phyloP scores from a whole-genome alignment of 768 basidiomycete genomes.

The Calocybe indica region DNA sequence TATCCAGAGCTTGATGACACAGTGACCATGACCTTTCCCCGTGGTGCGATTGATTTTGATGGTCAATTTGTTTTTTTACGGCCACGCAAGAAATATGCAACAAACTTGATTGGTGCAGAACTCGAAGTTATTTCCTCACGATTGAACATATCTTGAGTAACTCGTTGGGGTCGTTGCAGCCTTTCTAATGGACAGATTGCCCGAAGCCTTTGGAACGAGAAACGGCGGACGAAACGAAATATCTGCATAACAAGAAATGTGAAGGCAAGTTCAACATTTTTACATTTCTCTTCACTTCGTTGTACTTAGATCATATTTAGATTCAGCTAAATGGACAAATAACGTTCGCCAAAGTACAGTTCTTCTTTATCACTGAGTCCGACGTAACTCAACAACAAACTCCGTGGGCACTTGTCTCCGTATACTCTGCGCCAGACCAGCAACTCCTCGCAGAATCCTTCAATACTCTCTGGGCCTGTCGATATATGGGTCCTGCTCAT shows the following conservation, averaged over 20 bases:
- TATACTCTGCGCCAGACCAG: slow-evolving; percentile 11
- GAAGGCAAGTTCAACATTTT: slow-evolving; percentile 17
- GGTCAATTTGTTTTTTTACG: slow-evolving; percentile 12
- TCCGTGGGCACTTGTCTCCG: slow-evolving; percentile 11
- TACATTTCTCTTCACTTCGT: background rate
- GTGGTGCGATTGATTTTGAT: background rate
- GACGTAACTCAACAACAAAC: background rate
- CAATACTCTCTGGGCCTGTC: slow-evolving; percentile 13
- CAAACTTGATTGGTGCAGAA: slow-evolving; percentile 2
- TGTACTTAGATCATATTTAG: background rate
- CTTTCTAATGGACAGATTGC: slow-evolving; percentile 32
- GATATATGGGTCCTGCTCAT: background rate
- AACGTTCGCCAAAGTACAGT: background rate
- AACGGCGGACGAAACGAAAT: slow-evolving; percentile 10
- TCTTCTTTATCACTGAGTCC: background rate
- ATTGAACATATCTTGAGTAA: no score
- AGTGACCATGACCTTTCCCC: background rate
- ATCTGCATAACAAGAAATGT: slow-evolving; percentile 23
- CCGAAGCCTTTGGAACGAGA: slow-evolving; percentile 26
- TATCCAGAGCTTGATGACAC: slow-evolving; percentile 4
- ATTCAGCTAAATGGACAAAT: background rate
- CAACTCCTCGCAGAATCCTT: slow-evolving; percentile 11
- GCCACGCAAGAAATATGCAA: slow-evolving; percentile 6
- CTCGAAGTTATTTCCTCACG: background rate
- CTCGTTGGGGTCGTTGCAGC: slow-evolving; percentile 23